phyloP scores from a whole-genome alignment of 1,284 basidiomycete genomes.

The Cryptococcus floricola region DNA sequence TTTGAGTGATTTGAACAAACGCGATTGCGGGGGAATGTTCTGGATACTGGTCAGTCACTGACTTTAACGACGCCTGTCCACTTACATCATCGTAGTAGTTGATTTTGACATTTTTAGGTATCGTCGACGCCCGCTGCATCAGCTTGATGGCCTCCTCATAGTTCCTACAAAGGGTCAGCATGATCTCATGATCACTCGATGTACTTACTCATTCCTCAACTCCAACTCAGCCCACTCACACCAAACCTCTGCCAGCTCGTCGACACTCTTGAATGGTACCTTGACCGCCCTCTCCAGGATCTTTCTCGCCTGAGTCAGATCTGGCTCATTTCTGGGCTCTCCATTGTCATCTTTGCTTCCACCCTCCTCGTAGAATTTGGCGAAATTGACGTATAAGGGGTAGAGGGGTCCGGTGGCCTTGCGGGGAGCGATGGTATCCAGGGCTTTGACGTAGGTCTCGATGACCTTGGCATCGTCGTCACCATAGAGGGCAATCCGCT shows the following conservation, averaged over 20 bases:
- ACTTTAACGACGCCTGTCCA: conserved; percentile 11
- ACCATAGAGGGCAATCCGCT: conserved; percentile 88
- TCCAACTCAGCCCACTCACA: conserved; percentile 99
- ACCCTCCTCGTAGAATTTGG: conserved; percentile 95
- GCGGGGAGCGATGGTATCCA: conserved; percentile 83
- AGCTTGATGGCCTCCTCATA: conserved; percentile 92
- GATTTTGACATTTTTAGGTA: conserved; percentile 84
- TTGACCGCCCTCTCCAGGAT: conserved; percentile 89
- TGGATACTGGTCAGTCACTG: not conserved
- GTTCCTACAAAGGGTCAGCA: conserved; percentile 59
- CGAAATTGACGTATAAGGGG: conserved; percentile 89
- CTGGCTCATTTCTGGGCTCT: conserved; percentile 63
- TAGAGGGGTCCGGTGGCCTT: conserved; percentile 90
- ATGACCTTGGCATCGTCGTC: conserved; percentile 92
- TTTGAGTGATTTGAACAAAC: conserved; percentile 96
- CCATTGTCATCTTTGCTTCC: conserved; percentile 61
- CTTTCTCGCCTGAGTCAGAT: conserved; percentile 81
- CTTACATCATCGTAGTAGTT: conserved; percentile 93
- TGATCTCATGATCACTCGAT: not conserved
- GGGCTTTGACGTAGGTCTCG: conserved; percentile 83
- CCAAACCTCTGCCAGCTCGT: conserved; percentile 98
- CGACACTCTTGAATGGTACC: conserved; percentile 89
- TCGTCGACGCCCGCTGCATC: conserved; percentile 90
- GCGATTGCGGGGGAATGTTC: conserved; percentile 80
- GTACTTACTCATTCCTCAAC: conserved; percentile 80